Evolutionary conservation across 306 rosid species (phyloP), one percentile per base, ranked within the genome.

Genomic region (Begonia masoniana): DNA sequence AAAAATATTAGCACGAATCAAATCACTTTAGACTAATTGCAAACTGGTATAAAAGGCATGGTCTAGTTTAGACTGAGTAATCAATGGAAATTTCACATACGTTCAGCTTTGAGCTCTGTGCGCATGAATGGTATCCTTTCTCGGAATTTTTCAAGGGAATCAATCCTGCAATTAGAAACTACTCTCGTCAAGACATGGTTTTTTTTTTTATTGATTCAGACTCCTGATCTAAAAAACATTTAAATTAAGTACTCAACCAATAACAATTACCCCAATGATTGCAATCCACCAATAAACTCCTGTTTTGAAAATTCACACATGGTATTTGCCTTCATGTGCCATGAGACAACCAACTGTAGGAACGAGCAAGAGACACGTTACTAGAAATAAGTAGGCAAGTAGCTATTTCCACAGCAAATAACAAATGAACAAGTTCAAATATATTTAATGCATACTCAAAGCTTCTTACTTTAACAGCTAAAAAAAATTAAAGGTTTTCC

Each of bases 321-420:
- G 21, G 99, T 91, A 42, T 87, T 85, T 45, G 99, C 99, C 86
- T 86, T 92, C 99, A 92, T 92, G 76, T 92, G 99, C 99, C 99
- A 92, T 17, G 99, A 92, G 74, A 92, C 81, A 79, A 92, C 96
- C 68, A 86, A 77, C 99, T 92, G 86, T 79, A 78, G 71, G 60
- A 60, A 65, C 41, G 43, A 48, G 36, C 63, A 61, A 59, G 67
- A 14, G 49, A 63, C 62, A 63, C 41, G 23, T 58, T 51, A 54
- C 42, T 14, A 65, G 41, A 70, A 31, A 57, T 51, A 53, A 16
- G 43, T 47, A 58, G 43, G 46, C 26, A 46, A 54, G 15, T 14
- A 31, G 39, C 39, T 7, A 31, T 31, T 31, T 31, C 39, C 39
- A 31, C 39, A 31, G 39, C 39, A 9, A 15, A 14, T 49, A 12